Conservation (phyloP, 2,329 filamentous ascomycete species). For the Aspergillus ibericus region DNA sequence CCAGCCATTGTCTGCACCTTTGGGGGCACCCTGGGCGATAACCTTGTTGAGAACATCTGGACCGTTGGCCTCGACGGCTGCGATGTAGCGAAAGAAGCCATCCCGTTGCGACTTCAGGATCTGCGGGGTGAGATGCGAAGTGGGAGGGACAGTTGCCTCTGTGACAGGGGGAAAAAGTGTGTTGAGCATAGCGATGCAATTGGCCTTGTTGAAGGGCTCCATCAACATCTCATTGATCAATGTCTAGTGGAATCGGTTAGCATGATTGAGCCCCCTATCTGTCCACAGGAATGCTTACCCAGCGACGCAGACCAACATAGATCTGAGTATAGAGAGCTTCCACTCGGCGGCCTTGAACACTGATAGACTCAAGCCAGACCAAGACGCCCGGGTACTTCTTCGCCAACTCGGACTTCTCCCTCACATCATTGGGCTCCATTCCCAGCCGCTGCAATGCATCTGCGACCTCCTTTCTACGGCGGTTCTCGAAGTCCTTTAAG, state of each 20-base stretch:
- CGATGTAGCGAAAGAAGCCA: slow-evolving; percentile 63
- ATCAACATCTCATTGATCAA: slow-evolving; percentile 66
- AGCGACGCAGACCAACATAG: slow-evolving; percentile 62
- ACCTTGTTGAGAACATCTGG: slow-evolving; percentile 54
- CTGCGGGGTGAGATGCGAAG: slow-evolving; percentile 52
- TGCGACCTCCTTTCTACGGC: slow-evolving; percentile 59
- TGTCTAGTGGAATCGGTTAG: slow-evolving; percentile 45
- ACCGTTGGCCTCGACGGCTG: slow-evolving; percentile 57
- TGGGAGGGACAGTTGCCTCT: slow-evolving; percentile 46
- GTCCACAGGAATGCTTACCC: slow-evolving; percentile 48
- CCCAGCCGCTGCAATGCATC: slow-evolving; percentile 56
- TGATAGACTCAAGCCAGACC: slow-evolving; percentile 56
- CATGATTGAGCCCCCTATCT: background rate
- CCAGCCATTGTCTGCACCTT: slow-evolving; percentile 59
- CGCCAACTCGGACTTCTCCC: slow-evolving; percentile 50
- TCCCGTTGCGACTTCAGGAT: slow-evolving; percentile 60
- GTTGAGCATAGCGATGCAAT: slow-evolving; percentile 68
- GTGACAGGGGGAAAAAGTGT: slow-evolving; percentile 63
- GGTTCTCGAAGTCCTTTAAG: slow-evolving; percentile 62
- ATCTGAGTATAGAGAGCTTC: slow-evolving; percentile 61
- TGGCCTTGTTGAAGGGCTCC: slow-evolving; percentile 63
- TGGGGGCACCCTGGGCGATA: slow-evolving; percentile 53
- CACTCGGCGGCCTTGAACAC: slow-evolving; percentile 52
- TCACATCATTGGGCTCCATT: slow-evolving; percentile 51
- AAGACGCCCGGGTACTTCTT: slow-evolving; percentile 56